Evolutionary conservation across 2,329 filamentous ascomycete species (phyloP), one percentile per base, ranked within the genome.

Genomic region (Akanthomyces uredinophilus): DNA sequence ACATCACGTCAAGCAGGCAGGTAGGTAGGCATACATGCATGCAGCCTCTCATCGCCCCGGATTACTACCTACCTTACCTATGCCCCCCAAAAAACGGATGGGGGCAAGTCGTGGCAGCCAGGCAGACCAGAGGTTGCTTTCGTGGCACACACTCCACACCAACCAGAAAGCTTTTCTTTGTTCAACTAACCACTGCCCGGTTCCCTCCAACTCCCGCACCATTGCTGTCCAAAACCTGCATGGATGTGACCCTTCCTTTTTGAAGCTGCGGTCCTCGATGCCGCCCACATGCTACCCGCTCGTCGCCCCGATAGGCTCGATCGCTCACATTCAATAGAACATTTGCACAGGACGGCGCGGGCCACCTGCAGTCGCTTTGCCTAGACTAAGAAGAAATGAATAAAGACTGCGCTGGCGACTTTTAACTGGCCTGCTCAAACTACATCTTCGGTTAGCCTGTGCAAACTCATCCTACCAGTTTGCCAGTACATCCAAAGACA

Each of bases 291-390:
- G 54, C 44, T 39, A 5, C 20, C 29, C 54, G 43, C 43, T 22
- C 44, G 29, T 14, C 43, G n/a, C 32, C 43, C 22, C 54, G 24
- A 57, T 39, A 57, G 54, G 54, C 54, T 49, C 20, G 18, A 57
- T 57, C 54, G 47, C 54, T 57, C 43, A 57, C 20, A 37, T 57
- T 29, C 47, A 29, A 57, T 57, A 49, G 43, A 49, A 57, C 10
- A 18, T 13, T 13, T 18, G 27, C 20, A 49, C n/a, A 35, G 32
- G 13, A 5, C 6, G 13, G 13, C 11, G 32, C 32, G 11, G 32
- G 2, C 10, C 7, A 11, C 7, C 32, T 32, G 13, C 29, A 10
- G 41, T 35, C 18, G 18, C 14, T 5, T 4, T 47, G 27, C 27
- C n/a, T 57, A 24, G 22, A 47, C 39, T 37, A n/a, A n/a, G 32